Base-by-base conservation (phyloP, 805 yeast species). In the Lachancea waltii region DNA sequence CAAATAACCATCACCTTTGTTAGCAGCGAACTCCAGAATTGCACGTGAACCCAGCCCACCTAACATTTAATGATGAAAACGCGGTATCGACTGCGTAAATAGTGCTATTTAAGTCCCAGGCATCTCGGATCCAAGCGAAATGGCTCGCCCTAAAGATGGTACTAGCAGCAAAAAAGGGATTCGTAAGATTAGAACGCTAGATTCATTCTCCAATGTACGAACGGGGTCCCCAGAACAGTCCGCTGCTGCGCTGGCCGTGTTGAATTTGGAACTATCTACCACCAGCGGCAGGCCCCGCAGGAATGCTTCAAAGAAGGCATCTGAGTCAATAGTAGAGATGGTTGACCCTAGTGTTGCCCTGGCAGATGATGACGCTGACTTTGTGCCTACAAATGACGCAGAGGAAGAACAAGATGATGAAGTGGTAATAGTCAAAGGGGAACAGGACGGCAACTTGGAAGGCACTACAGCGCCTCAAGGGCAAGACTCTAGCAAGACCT, bases 181-280 rank as follows among this genome's bases (percentile, higher is more conserved):
- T 17, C 15, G 34, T 24, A 21, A 20, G 26, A 7, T 27, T 3
- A 34, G 32, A 18, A 30, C 40, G 5, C 31, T 36, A 10, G 40
- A 36, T 10, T 15, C 40, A 2, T 36, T 36, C 24, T 7, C 18
- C 17, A 25, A 7, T 7, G 25, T 25, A 9, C 14, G 10, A 10
- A 9, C 19, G 4, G 24, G 24, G 15, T 36, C 41, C 3, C 21
- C 26, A 7, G 22, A 27, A 7, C 21, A n/a, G 8, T 19, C 36
- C 15, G 36, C 41, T n/a, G 36, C 41, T 14, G 36, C 41, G 10
- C 21, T 37, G 22, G 41, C 41, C 8, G 41, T 37, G 16, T 20
- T 37, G 18, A 26, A 32, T 20, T 18, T 32, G 7, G 36, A 26
- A 16, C n/a, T n/a, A 13, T 19, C 22, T 27, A 20, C 18, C 31